A percentile compares a stretch with the other conserved stretches of the same genome.
Evolutionary conservation across 169 alveolate species (phyloP).

Genomic region (Blepharisma undulans): DNA sequence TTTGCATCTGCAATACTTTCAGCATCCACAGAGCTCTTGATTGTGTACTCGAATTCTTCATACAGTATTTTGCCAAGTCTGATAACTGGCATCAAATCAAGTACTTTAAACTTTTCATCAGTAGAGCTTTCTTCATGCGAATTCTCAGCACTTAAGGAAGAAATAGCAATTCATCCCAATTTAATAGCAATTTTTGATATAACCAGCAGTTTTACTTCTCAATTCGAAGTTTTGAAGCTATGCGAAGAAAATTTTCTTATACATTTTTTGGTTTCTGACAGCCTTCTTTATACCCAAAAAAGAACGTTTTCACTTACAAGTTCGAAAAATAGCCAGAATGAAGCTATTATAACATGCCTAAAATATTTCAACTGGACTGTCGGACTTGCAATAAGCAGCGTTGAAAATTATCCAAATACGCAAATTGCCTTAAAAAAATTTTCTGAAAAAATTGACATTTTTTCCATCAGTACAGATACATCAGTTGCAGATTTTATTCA

Average conservation of each 20-base stretch:
- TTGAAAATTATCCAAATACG: background rate
- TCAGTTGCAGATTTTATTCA: background rate
- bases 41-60: background rate
- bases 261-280: background rate
- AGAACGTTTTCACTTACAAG: background rate
- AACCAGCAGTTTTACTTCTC: background rate
- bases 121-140: background rate
- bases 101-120: background rate
- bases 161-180: background rate
- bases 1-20: background rate
- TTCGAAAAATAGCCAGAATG: background rate
- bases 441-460: background rate
- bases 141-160: background rate
- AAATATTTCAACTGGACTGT: background rate
- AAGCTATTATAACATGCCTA: background rate
- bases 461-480: background rate
- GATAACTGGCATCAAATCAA: background rate
- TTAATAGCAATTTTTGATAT: background rate
- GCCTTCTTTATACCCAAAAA: background rate
- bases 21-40: background rate
- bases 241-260: background rate
- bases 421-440: background rate
- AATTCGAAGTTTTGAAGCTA: background rate
- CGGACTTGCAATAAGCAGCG: background rate
- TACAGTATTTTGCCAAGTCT: background rate